Conservation (phyloP, 2,329 filamentous ascomycete species). For the Beauveria bassiana region DNA sequence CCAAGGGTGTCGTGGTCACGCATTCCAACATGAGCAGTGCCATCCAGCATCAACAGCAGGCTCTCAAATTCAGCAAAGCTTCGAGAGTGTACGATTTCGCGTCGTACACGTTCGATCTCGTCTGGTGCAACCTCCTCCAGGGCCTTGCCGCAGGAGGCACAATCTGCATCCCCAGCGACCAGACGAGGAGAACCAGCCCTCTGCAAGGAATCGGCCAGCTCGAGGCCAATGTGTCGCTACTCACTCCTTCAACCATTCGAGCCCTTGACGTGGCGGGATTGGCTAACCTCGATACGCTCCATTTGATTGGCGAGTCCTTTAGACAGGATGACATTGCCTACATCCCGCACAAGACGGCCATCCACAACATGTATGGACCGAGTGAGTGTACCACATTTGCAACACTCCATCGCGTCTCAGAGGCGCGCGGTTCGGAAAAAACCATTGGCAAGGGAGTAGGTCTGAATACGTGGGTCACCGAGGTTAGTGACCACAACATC, state of each 20-base stretch:
- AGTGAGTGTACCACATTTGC: constrained; percentile 4
- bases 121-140: constrained; percentile 19
- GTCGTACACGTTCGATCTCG: constrained; percentile 9
- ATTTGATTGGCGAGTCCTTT: constrained; percentile 2
- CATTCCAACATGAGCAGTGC: constrained; percentile 15
- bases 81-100: constrained; percentile 14
- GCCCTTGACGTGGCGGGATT: neutral
- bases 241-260: neutral
- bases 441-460: neutral
- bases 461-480: neutral
- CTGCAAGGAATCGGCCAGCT: neutral
- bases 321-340: neutral
- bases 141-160: constrained; percentile 13
- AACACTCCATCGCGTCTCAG: neutral
- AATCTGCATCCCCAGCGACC: constrained; percentile 10
- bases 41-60: constrained; percentile 13
- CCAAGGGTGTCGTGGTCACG: constrained; percentile 19
- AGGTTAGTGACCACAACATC: constrained; percentile 1
- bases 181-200: neutral
- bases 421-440: neutral
- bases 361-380: constrained; percentile 3
- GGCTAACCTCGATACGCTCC: neutral
- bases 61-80: constrained; percentile 13
- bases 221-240: neutral
- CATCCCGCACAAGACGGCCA: neutral